phyloP scores from a whole-genome alignment of 306 rosid genomes.

The Datisca glomerata region DNA sequence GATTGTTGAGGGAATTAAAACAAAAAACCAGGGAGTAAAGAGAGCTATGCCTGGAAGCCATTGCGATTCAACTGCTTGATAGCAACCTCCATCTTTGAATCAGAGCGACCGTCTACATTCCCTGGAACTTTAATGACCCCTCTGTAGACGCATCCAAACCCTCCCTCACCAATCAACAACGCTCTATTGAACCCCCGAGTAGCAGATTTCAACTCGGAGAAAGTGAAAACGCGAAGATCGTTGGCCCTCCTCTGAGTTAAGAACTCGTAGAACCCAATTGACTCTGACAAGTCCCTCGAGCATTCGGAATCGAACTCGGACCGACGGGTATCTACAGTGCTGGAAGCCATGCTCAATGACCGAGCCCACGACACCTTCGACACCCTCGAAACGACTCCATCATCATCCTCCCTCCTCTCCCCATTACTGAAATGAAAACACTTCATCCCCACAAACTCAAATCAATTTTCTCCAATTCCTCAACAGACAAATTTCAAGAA shows the following conservation, averaged over 20 bases:
- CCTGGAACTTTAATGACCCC: constrained; percentile 28
- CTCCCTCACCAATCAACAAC: constrained; percentile 81
- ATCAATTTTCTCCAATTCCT: constrained; percentile 2
- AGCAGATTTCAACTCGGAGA: constrained; percentile 68
- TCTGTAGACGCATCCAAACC: constrained; percentile 78
- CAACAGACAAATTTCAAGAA: neutral
- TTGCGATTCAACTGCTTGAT: constrained; percentile 84
- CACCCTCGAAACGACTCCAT: constrained; percentile 27
- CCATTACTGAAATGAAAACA: constrained; percentile 78
- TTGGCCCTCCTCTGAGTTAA: constrained; percentile 60
- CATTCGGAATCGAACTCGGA: constrained; percentile 52
- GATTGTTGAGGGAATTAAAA: too few relatives aligned
- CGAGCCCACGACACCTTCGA: constrained; percentile 91
- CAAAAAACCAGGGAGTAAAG: too few relatives aligned
- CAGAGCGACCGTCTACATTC: constrained; percentile 2
- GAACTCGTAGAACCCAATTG: constrained; percentile 42
- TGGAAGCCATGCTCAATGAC: constrained; percentile 76
- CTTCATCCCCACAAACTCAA: constrained; percentile 29
- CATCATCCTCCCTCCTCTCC: constrained; percentile 33
- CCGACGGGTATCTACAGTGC: constrained; percentile 47
- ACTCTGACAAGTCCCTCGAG: constrained; percentile 46
- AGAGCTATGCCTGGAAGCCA: constrained; percentile 75
- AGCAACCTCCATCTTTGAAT: constrained; percentile 51
- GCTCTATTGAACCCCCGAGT: constrained; percentile 65
- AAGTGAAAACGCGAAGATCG: constrained; percentile 50